These are phyloP conservation scores for Neopestalotiopsis clavispora DNA, from an alignment of 2,329 filamentous ascomycete genomes.

Conservation along the genomic window DNA sequence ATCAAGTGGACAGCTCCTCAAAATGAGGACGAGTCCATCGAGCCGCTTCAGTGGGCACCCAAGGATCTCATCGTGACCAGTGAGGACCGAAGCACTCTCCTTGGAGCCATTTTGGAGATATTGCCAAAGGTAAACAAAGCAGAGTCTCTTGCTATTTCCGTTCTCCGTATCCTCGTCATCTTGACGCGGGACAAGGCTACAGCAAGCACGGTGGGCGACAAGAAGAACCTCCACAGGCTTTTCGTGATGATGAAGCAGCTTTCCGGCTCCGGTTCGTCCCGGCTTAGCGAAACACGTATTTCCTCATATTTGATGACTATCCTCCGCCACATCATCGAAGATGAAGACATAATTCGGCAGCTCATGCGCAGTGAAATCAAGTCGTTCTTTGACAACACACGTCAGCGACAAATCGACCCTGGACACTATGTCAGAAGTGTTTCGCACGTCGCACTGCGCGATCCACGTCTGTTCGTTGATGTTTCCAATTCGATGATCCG, in stretches of 20 bases:
- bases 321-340: conserved; percentile 90
- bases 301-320: conserved; percentile 78
- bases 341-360: conserved; percentile 87
- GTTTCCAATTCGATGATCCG: conserved; percentile 85
- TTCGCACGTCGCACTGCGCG: conserved; percentile 79
- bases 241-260: conserved; percentile 97
- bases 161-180: conserved; percentile 83
- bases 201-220: conserved; percentile 80
- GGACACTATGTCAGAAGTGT: conserved; percentile 76
- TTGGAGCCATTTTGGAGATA: conserved; percentile 80
- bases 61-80: conserved; percentile 66
- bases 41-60: conserved; percentile 61
- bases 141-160: conserved; percentile 80
- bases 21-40: conserved; percentile 52
- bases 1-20: conserved; percentile 71
- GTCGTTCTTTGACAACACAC: conserved; percentile 69
- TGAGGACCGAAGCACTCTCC: conserved; percentile 71
- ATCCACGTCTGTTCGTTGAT: conserved; percentile 85
- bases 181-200: conserved; percentile 80
- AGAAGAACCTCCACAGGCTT: conserved; percentile 84
- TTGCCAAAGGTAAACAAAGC: conserved; percentile 89
- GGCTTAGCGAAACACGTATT: conserved; percentile 63
- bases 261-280: conserved; percentile 76
- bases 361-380: conserved; percentile 91
- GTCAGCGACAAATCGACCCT: conserved; percentile 68